Percentiles rank a stretch among this genome's conserved stretches.
Conservation (phyloP, 176 grass and related monocot species). For the Oryza officinalis region DNA sequence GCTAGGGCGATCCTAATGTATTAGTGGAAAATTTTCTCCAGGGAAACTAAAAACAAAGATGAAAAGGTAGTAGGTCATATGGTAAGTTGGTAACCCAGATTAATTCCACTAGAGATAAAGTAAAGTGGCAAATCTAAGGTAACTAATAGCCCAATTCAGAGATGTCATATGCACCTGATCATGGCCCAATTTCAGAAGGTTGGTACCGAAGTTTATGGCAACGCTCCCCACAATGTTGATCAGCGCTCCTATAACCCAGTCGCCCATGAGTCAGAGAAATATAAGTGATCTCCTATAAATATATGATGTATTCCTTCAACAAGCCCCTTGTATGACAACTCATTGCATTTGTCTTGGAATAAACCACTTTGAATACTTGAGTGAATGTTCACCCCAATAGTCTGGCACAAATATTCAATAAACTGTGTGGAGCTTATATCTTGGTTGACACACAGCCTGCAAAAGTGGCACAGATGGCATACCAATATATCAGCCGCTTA, state of each 20-base stretch:
- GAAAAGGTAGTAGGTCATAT: neutral
- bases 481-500: slow-evolving; percentile 16
- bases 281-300: slow-evolving; percentile 31
- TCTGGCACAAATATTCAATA: neutral
- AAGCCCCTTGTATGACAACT: slow-evolving; percentile 25
- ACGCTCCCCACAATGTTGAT: slow-evolving; percentile 98
- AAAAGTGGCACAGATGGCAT: slow-evolving; percentile 9
- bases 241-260: slow-evolving; percentile 94
- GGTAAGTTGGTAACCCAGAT: neutral
- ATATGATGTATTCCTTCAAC: slow-evolving; percentile 39
- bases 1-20: neutral
- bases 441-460: neutral
- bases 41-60: neutral
- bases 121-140: slow-evolving; percentile 19
- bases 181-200: slow-evolving; percentile 98
- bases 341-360: slow-evolving; percentile 13
- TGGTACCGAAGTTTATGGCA: slow-evolving; percentile 98
- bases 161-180: slow-evolving; percentile 75
- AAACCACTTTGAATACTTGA: slow-evolving; percentile 11
- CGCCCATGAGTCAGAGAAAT: slow-evolving; percentile 65
- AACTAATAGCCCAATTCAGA: slow-evolving; percentile 22
- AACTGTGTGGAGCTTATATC: slow-evolving; percentile 23
- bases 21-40: neutral
- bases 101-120: neutral
- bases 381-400: slow-evolving; percentile 15